Conservation (phyloP, 768 basidiomycete genomes). For the Suillus subaureus region DNA sequence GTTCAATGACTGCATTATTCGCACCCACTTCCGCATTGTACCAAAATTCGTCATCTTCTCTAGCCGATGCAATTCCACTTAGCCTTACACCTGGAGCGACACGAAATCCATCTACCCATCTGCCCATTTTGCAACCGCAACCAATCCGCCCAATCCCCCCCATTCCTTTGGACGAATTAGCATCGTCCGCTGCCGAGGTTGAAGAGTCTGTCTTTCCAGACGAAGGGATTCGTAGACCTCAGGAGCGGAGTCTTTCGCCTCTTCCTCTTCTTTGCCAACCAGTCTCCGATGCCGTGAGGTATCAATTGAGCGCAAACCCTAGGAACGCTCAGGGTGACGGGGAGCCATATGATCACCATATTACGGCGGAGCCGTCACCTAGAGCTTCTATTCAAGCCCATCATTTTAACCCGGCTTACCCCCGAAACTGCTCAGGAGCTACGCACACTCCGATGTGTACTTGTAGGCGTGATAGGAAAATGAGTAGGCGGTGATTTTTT, state of each 20-base stretch:
- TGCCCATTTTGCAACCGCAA: conserved; percentile 36
- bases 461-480: neutral
- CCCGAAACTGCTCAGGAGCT: conserved; percentile 5
- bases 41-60: conserved; percentile 26
- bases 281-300: conserved; percentile 34
- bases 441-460: neutral
- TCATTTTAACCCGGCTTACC: conserved; percentile 4
- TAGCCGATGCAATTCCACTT: conserved; percentile 26
- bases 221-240: conserved; percentile 7
- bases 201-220: conserved; percentile 6
- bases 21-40: conserved; percentile 24
- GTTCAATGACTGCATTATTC: conserved; percentile 22
- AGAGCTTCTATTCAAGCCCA: neutral
- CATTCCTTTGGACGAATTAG: conserved; percentile 32
- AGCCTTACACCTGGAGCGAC: conserved; percentile 19
- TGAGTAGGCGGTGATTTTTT: conserved; percentile 4
- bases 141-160: conserved; percentile 37
- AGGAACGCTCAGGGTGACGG: conserved; percentile 1
- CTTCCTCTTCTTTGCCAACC: conserved; percentile 37
- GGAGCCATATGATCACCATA: conserved; percentile 1
- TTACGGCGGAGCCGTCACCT: conserved; percentile 5
- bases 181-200: conserved; percentile 23
- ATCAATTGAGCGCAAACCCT: conserved; percentile 23
- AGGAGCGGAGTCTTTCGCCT: conserved; percentile 24
- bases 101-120: conserved; percentile 16